phyloP scores from a whole-genome alignment of 2,329 filamentous ascomycete species.

The Diaporthe australafricana region DNA sequence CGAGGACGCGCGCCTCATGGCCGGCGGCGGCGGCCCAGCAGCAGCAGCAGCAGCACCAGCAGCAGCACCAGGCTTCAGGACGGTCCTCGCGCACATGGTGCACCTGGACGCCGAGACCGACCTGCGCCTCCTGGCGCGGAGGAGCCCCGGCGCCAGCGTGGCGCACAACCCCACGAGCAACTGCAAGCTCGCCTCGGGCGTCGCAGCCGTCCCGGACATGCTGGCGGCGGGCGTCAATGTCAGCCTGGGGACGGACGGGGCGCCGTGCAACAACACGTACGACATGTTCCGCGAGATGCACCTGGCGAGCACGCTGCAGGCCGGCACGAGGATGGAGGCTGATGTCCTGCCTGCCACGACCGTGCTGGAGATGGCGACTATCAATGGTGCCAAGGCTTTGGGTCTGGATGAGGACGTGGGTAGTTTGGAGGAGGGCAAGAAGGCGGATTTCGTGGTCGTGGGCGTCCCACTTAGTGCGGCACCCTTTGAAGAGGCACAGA shows the following conservation, averaged over 20 bases:
- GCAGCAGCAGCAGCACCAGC: too few relatives aligned
- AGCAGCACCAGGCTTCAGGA: slow-evolving; percentile 53
- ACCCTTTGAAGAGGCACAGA: slow-evolving; percentile 37
- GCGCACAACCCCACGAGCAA: slow-evolving; percentile 65
- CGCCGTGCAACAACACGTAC: slow-evolving; percentile 64
- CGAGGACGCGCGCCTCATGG: slow-evolving; percentile 49
- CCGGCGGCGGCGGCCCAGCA: too few relatives aligned
- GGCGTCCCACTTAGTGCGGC: slow-evolving; percentile 6
- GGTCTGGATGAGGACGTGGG: slow-evolving; percentile 54
- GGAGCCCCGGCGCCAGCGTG: slow-evolving; percentile 50
- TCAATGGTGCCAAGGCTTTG: slow-evolving; percentile 60
- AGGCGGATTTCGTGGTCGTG: slow-evolving; percentile 53
- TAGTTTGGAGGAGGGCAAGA: slow-evolving; percentile 55
- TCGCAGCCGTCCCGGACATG: slow-evolving; percentile 59
- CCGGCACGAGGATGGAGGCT: slow-evolving; percentile 55
- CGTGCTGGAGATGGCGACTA: slow-evolving; percentile 63
- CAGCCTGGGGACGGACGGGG: slow-evolving; percentile 62
- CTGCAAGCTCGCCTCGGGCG: slow-evolving; percentile 62
- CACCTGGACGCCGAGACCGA: slow-evolving; percentile 52
- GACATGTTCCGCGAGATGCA: slow-evolving; percentile 66
- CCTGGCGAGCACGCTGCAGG: slow-evolving; percentile 61
- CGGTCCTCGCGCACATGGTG: slow-evolving; percentile 64
- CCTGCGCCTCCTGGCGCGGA: slow-evolving; percentile 46
- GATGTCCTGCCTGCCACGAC: slow-evolving; percentile 55
- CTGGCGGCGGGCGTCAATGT: slow-evolving; percentile 57